Conservation (phyloP, 129 eudicot genomes). For the Flaveria bidentis region DNA sequence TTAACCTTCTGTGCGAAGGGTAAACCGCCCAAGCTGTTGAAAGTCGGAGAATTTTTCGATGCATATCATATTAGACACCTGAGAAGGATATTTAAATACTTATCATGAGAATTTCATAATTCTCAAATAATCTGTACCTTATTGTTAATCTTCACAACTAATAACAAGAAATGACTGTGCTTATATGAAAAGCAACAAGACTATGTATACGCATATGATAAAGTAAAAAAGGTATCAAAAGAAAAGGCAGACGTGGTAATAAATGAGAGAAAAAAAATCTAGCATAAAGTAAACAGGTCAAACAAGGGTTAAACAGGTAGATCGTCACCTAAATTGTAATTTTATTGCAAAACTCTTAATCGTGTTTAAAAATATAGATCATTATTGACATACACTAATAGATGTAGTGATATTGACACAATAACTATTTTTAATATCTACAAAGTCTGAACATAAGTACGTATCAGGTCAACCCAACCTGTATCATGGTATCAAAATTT, state of each 20-base stretch:
- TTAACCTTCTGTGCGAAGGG: slow-evolving; percentile 96
- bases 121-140: not conserved
- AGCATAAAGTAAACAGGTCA: not conserved
- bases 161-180: not conserved
- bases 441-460: not conserved
- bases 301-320: too few species aligned
- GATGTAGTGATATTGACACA: not conserved
- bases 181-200: not conserved
- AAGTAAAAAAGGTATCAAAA: too few species aligned
- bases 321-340: not conserved
- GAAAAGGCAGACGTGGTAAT: too few species aligned
- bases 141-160: not conserved
- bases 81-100: not conserved
- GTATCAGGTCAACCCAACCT: not conserved
- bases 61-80: slow-evolving; percentile 82
- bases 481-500: not conserved
- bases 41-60: slow-evolving; percentile 82
- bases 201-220: too few species aligned
- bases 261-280: not conserved
- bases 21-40: slow-evolving; percentile 88
- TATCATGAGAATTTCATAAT: not conserved
- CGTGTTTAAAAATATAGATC: not conserved
- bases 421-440: not conserved
- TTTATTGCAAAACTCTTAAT: not conserved
- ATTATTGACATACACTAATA: not conserved